These are phyloP conservation scores for maize (Zea mays) DNA, from an alignment of 176 grass and related monocot species.

Conservation along the genomic window DNA sequence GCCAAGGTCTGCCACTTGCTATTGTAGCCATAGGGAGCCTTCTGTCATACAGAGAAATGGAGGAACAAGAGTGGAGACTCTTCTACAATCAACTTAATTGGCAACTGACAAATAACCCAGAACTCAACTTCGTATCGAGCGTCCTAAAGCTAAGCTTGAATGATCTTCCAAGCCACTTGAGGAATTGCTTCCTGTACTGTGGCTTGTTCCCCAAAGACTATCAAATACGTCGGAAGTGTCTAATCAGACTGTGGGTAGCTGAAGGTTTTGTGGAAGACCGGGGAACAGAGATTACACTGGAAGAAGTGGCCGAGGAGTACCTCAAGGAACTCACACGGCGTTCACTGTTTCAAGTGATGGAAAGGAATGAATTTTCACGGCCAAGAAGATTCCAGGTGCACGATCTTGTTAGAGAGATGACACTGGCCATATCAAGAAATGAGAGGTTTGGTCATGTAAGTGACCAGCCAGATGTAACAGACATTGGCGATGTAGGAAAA, in stretches of 20 bases:
- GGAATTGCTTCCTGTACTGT: neutral
- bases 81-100: constrained; percentile 22
- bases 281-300: neutral
- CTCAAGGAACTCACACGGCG: neutral
- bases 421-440: neutral
- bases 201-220: neutral
- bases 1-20: constrained; percentile 1
- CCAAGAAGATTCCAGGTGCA: neutral
- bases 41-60: neutral
- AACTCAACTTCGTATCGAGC: neutral
- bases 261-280: constrained; percentile 13
- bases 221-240: neutral
- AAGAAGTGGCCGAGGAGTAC: constrained; percentile 13
- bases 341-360: neutral
- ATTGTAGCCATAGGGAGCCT: constrained; percentile 10
- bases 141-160: neutral
- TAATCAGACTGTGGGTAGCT: constrained; percentile 17
- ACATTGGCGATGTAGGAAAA: neutral
- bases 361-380: neutral
- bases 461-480: neutral
- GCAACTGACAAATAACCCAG: constrained; percentile 2
- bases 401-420: neutral
- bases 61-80: constrained; percentile 4
- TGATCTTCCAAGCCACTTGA: neutral
- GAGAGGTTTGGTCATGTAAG: constrained; percentile 9